Base-by-base conservation (phyloP, 768 basidiomycete genomes). In the Pleurotus tuber-regium region DNA sequence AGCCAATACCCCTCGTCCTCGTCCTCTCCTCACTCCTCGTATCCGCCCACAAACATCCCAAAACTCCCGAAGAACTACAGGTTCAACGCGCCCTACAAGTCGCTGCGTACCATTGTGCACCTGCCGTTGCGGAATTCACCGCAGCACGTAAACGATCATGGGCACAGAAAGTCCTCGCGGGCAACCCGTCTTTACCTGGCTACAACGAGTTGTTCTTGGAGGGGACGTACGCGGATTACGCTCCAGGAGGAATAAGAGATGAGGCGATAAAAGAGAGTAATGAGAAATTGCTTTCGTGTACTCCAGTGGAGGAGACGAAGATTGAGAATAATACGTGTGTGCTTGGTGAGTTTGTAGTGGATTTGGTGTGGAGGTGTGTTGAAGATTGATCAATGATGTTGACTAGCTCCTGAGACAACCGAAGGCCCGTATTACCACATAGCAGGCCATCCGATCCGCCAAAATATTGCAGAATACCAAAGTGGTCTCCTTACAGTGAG, bases 281-380 rank as follows among this genome's bases (percentile, higher is more conserved):
- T 4, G 67, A 72, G 43, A 65, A 64, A 1, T 47, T 75, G 12
- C 67, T 80, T 68, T 68, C 69, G 12, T 82, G 79, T 56, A 61
- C 73, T 4, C 73, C 75, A 0, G 66, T 76, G n/a, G 65, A 71
- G 30, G 73, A 74, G 2, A 70, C 78, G 2, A 64, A 72, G 30
- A 77, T 79, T 30, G 76, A 77, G 57, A 82, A 80, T 55, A 80
- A 80, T 55, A 74, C 76, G 1, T 82, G 79, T 51, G 76, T 82
- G 4, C 68, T 82, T 0, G 66, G 65, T 66, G 39, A 31, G 61
- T n/a, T n/a, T n/a, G n/a, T 59, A 7, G 38, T 18, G 12, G 19
- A 4, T 4, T 2, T 46, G 21, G 10, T 3, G 7, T 48, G 31
- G 24, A 10, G 21, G 12, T 18, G 33, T 26, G 10, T 19, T 44